These are phyloP conservation scores for Hibiscus mutabilis DNA, from an alignment of 345 rosid species.

Conservation along the genomic window DNA sequence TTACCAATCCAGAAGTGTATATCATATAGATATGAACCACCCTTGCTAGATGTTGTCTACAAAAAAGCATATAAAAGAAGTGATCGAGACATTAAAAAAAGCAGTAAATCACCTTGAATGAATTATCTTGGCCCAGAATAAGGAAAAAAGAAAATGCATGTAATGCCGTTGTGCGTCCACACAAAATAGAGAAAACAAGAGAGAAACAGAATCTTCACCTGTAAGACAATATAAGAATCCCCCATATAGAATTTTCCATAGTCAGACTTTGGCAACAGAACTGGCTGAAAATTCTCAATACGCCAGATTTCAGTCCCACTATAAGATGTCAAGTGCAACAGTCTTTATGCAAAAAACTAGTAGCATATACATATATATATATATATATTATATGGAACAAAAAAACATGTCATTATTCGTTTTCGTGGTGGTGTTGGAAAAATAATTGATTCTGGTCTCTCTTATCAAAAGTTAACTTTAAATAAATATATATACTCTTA, in stretches of 20 bases:
- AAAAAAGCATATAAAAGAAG: neutral
- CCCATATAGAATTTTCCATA: conserved; percentile 97
- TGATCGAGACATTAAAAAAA: conserved; percentile 14
- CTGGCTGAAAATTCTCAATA: conserved; percentile 91
- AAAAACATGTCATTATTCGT: neutral
- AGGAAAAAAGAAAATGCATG: neutral
- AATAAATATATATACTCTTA: no score
- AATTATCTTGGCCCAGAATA: conserved; percentile 8
- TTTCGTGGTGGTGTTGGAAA: neutral
- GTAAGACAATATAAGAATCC: conserved; percentile 86
- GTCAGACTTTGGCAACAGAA: conserved; percentile 73
- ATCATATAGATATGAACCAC: conserved; percentile 77
- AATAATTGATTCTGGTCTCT: neutral
- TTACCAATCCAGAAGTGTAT: conserved; percentile 98
- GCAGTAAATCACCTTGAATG: conserved; percentile 9
- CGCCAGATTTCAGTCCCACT: conserved; percentile 99
- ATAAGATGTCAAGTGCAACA: conserved; percentile 51
- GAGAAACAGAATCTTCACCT: conserved; percentile 38
- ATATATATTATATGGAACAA: neutral
- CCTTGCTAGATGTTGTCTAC: conserved; percentile 79
- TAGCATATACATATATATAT: neutral
- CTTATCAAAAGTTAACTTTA: conserved; percentile 1
- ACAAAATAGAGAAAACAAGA: neutral
- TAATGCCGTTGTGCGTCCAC: neutral
- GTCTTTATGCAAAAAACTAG: conserved; percentile 7